Evolutionary conservation across 495 filamentous ascomycete species (phyloP), one percentile per base, ranked within the genome.

Genomic region (Xanthoparmelia taractica): DNA sequence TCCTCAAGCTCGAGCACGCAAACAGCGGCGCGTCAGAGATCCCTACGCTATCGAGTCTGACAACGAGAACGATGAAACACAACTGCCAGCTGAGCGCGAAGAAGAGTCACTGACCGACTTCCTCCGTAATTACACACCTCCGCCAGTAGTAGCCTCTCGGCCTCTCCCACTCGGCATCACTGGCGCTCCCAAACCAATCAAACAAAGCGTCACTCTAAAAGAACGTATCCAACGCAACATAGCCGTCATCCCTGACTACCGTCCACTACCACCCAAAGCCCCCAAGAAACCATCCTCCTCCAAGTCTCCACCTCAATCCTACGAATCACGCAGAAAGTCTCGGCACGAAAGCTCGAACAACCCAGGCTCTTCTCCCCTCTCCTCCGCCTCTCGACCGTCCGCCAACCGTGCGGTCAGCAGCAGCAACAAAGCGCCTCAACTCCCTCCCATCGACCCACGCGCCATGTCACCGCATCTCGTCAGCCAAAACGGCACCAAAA

Each of bases 31-130:
- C 33, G 84, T 90, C 48, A 87, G 82, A 48, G 95, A 99, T 69
- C 93, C 94, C 1, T 97, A 97, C 67, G 88, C 92, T 40, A 89
- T 97, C 63, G 93, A 96, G 66, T 80, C 86, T 47, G 89, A 88
- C 65, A 88, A 93, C 38, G 89, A 92, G 25, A 84, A 90, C 3
- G 76, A 56, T 25, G 45, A 27, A 23, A 54, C 58, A 25, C 57
- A 54, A 20, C 48, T 63, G 23, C 52, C 59, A 20, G 57, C 56
- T 15, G 75, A 86, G 20, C 73, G 86, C 34, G 85, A 88, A 68
- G 71, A 81, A 58, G 82, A 86, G 63, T 91, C 88, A 69, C 72
- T 97, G 56, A 83, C 90, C 38, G 95, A 99, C 67, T 99, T 99
- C 78, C 77, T 99, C 59, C 84, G 82, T 58, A 92, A 82, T 67